These are phyloP conservation scores for Butyriboletus loyo DNA, from an alignment of 768 basidiomycete species.

Conservation along the genomic window DNA sequence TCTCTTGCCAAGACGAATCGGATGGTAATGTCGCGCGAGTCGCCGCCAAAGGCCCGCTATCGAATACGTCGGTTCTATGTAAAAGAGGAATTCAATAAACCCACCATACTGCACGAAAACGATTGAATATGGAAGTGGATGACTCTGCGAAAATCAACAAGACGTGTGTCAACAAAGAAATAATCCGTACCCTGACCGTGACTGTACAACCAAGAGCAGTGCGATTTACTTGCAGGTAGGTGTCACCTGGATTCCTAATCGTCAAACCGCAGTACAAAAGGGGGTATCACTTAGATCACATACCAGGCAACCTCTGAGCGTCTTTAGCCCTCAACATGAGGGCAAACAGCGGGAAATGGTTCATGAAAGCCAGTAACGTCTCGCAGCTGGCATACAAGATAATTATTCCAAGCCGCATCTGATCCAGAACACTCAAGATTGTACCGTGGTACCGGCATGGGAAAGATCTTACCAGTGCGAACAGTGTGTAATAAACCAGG, in stretches of 20 bases:
- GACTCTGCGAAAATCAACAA: slow-evolving; percentile 39
- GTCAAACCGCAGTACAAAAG: neutral
- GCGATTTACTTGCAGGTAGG: slow-evolving; percentile 28
- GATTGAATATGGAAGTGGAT: slow-evolving; percentile 46
- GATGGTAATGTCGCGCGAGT: slow-evolving; percentile 56
- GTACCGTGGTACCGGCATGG: neutral
- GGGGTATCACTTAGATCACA: neutral
- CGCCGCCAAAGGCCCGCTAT: slow-evolving; percentile 49
- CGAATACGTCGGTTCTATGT: neutral
- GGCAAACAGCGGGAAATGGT: slow-evolving; percentile 90
- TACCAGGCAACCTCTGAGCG: slow-evolving; percentile 78
- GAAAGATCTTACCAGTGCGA: slow-evolving; percentile 52
- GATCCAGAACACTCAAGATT: neutral
- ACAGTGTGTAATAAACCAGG: slow-evolving; percentile 79
- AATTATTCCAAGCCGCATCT: slow-evolving; percentile 57
- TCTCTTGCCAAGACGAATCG: slow-evolving; percentile 48
- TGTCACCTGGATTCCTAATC: slow-evolving; percentile 20
- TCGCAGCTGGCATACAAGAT: slow-evolving; percentile 60
- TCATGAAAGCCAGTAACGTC: slow-evolving; percentile 72
- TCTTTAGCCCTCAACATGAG: slow-evolving; percentile 83
- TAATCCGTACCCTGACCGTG: slow-evolving; percentile 18
- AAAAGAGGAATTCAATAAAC: slow-evolving; percentile 5
- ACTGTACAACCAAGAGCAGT: slow-evolving; percentile 21
- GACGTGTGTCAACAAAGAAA: neutral
- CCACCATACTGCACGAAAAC: slow-evolving; percentile 61